Evolutionary conservation across 768 basidiomycete species (phyloP).

Genomic region (Plicaturopsis crispa): DNA sequence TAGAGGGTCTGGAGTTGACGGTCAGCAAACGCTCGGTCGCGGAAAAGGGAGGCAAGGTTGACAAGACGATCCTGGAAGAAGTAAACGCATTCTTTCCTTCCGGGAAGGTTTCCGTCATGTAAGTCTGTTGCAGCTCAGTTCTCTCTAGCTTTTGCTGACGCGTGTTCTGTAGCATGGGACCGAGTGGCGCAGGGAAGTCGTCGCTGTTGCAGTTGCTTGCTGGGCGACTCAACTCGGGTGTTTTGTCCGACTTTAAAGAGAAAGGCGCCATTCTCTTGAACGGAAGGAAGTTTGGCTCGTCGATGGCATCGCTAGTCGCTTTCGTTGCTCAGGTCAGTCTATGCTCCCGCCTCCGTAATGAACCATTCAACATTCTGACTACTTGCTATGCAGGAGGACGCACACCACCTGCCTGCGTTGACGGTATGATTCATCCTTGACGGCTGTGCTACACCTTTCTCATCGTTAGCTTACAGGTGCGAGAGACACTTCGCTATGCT

Average conservation of each 20-base stretch:
- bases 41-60: too few relatives aligned
- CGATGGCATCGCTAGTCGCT: too few relatives aligned
- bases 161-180: too few relatives aligned
- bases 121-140: neutral
- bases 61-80: constrained; percentile 10
- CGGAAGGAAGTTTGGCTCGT: too few relatives aligned
- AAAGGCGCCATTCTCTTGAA: constrained; percentile 13
- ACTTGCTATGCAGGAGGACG: too few relatives aligned
- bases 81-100: constrained; percentile 12
- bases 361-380: too few relatives aligned
- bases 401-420: too few relatives aligned
- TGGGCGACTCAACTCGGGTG: constrained; percentile 9
- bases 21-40: too few relatives aligned
- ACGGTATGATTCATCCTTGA: constrained; percentile 28
- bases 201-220: constrained; percentile 11
- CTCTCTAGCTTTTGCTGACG: constrained; percentile 2
- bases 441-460: constrained; percentile 30
- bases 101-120: constrained; percentile 12
- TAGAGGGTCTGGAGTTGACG: too few relatives aligned
- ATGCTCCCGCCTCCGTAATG: too few relatives aligned
- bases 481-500: constrained; percentile 42
- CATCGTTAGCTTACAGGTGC: constrained; percentile 31
- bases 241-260: constrained; percentile 11
- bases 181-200: constrained; percentile 11
- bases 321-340: too few relatives aligned